Evolutionary conservation across 1,284 basidiomycete species (phyloP), one percentile per base, ranked within the genome.

Genomic region (Earliella scabrosa): DNA sequence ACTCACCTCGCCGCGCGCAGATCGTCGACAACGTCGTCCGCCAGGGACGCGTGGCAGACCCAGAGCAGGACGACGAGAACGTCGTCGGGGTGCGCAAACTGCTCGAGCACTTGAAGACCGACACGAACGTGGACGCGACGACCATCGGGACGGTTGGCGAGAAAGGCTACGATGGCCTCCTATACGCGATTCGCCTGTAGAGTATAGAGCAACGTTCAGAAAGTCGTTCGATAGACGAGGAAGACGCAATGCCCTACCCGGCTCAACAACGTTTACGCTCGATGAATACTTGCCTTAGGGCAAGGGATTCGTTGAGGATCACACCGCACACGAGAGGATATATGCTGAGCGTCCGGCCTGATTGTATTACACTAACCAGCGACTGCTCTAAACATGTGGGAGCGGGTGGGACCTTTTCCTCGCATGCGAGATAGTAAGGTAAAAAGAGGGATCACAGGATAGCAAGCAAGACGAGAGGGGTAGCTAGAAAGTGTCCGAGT

Each of bases 1-100:
- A 0, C 18, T 20, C 23, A 32, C 6, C 36, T 29, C 18, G 45
- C 6, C 21, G 47, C 16, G 8, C 35, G 7, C 58, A 83, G 82
- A 79, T 85, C 56, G 79, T 87, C 3, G 85, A 88, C 66, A 88
- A 88, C 61, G 82, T 87, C 31, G 82, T 85, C 13, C 76, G 81
- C 14, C 67, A 75, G 32, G 85, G 80, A 2, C 67, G 63, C 5
- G 81, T 85, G 4, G 73, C 80, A 4, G 75, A 83, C 59, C 75
- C 73, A 3, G 63, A 68, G 2, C 68, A 71, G 45, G 68, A 68
- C 8, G 75, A 80, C 44, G 56, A 65, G 3, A 69, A 66, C 23
- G 64, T 76, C 3, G 75, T 80, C 52, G 85, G 84, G 3, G 77
- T 84, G 2, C 73, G 85, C 20, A 67, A 61, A 26, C 69, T 87